phyloP scores from a whole-genome alignment of 1,284 basidiomycete species.

The Pseudozyma pruni region DNA sequence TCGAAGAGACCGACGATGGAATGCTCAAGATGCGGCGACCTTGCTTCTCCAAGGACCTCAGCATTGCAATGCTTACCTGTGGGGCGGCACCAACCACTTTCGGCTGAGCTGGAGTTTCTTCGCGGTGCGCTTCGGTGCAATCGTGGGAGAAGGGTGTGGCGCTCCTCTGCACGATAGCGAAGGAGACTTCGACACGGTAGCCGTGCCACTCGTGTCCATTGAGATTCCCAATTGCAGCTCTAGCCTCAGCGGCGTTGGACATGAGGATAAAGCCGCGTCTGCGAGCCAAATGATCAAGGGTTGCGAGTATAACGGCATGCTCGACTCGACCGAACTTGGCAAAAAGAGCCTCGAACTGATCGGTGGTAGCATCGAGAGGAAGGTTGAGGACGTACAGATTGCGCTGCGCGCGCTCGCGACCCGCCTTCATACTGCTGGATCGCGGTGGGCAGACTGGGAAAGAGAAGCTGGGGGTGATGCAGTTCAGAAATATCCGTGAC shows the following conservation, averaged over 20 bases:
- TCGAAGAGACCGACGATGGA: too few relatives aligned
- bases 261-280: constrained; percentile 67
- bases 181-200: constrained; percentile 66
- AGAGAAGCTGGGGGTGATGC: background rate
- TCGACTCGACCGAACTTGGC: constrained; percentile 53
- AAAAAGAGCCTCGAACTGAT: constrained; percentile 60
- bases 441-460: background rate
- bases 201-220: constrained; percentile 62
- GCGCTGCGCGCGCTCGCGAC: constrained; percentile 41
- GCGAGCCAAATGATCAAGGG: constrained; percentile 65
- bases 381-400: constrained; percentile 67
- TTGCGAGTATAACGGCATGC: constrained; percentile 66
- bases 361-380: constrained; percentile 61
- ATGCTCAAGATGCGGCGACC: too few relatives aligned
- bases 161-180: constrained; percentile 65
- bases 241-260: constrained; percentile 53
- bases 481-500: too few relatives aligned
- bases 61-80: constrained; percentile 22
- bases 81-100: background rate
- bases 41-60: too few relatives aligned
- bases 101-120: background rate
- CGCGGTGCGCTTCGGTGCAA: background rate
- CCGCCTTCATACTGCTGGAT: constrained; percentile 12
- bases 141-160: constrained; percentile 56
- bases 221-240: constrained; percentile 54